Evolutionary conservation across 371 early-diverging fungal species (phyloP).

Genomic region (Mortierella sp.): DNA sequence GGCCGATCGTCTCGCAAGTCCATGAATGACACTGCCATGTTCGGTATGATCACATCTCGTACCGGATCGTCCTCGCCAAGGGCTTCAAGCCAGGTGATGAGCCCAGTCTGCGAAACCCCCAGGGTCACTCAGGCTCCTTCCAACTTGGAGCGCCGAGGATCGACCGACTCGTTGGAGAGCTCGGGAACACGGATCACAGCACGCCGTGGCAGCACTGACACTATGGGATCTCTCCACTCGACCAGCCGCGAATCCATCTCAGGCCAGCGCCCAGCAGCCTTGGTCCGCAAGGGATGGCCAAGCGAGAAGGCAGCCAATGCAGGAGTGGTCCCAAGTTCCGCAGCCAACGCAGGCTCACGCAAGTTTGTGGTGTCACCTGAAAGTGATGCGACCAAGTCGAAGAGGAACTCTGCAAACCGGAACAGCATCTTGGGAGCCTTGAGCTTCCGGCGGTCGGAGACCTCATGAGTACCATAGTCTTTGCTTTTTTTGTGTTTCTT

Average conservation of each 20-base stretch:
- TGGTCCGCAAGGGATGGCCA: constrained; percentile 54
- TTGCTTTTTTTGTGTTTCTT: no score
- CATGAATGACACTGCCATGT: constrained; percentile 33
- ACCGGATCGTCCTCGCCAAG: constrained; percentile 41
- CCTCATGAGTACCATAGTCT: constrained; percentile 4
- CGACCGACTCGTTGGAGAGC: constrained; percentile 32
- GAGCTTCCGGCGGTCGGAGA: constrained; percentile 49
- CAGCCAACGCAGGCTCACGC: constrained; percentile 41
- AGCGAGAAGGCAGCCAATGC: constrained; percentile 54
- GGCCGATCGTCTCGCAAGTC: constrained; percentile 49
- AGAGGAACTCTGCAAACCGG: constrained; percentile 35
- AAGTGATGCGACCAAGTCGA: constrained; percentile 23
- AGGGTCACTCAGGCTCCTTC: constrained; percentile 11
- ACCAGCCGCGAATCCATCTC: constrained; percentile 41
- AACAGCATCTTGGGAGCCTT: constrained; percentile 39
- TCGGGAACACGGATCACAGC: constrained; percentile 1
- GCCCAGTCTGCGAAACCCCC: constrained; percentile 20
- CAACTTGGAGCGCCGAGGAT: constrained; percentile 30
- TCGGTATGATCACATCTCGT: constrained; percentile 35
- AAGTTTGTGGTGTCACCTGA: constrained; percentile 41
- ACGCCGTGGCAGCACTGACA: constrained; percentile 46
- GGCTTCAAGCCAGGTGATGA: constrained; percentile 34
- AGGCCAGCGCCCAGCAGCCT: constrained; percentile 31
- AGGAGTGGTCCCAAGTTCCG: constrained; percentile 47
- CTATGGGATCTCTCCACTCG: constrained; percentile 21